These are phyloP conservation scores for Oryza glaberrima DNA, from an alignment of 176 grass and related monocot species.

Conservation along the genomic window DNA sequence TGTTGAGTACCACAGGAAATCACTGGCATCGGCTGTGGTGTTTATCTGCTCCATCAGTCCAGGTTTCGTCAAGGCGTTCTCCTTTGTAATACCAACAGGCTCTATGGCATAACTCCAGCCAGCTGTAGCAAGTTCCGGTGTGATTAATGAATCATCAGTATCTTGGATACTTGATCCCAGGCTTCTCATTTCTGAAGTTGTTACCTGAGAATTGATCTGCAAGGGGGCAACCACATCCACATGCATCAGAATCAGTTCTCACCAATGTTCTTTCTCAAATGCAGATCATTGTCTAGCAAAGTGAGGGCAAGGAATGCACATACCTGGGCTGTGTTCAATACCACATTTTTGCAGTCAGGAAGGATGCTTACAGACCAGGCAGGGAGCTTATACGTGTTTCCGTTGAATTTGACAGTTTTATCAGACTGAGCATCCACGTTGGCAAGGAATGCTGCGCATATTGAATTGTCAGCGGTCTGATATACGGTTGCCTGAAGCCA, in stretches of 20 bases:
- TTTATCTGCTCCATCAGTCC: slow-evolving; percentile 97
- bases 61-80: slow-evolving; percentile 64
- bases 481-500: slow-evolving; percentile 71
- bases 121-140: slow-evolving; percentile 49
- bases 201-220: slow-evolving; percentile 78
- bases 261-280: slow-evolving; percentile 14
- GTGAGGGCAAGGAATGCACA: not conserved
- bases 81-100: slow-evolving; percentile 87
- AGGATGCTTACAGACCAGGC: slow-evolving; percentile 99
- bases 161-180: slow-evolving; percentile 49
- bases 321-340: slow-evolving; percentile 93
- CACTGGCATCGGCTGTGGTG: slow-evolving; percentile 93
- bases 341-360: slow-evolving; percentile 97
- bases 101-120: slow-evolving; percentile 83
- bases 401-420: slow-evolving; percentile 84
- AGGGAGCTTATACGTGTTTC: slow-evolving; percentile 71
- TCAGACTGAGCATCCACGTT: slow-evolving; percentile 77
- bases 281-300: not conserved
- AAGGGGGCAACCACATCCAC: not conserved
- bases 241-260: not conserved
- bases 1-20: slow-evolving; percentile 98
- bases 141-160: slow-evolving; percentile 41
- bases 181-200: slow-evolving; percentile 59
- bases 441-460: slow-evolving; percentile 91
- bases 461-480: slow-evolving; percentile 49